Evolutionary conservation across 192 early-diverging fungal species (phyloP).

Genomic region (Coemansia sp.): DNA sequence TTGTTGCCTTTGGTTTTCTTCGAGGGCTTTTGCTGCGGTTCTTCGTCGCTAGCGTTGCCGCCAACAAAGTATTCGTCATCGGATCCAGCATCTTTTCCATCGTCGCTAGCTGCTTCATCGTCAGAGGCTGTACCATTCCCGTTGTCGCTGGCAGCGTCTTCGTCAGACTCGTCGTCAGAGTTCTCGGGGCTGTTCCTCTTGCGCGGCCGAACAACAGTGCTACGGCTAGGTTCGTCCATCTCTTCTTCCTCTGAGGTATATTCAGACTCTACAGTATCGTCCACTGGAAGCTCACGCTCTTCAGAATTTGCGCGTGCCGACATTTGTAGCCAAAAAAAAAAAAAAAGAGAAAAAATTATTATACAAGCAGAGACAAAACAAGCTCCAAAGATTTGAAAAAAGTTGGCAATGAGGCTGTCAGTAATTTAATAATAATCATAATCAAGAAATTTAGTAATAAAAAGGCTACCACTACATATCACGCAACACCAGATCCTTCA

Average conservation of each 20-base stretch:
- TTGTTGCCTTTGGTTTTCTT: slow-evolving; percentile 12
- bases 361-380: background rate
- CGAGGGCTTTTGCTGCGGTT: background rate
- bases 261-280: background rate
- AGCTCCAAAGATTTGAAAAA: background rate
- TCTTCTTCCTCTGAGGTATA: slow-evolving; percentile 9
- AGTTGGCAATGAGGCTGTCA: background rate
- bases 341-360: background rate
- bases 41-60: slow-evolving; percentile 22
- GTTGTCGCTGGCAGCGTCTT: slow-evolving; percentile 9
- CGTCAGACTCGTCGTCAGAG: slow-evolving; percentile 2
- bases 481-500: slow-evolving; percentile 51
- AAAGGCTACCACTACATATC: background rate
- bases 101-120: background rate
- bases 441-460: slow-evolving; percentile 4
- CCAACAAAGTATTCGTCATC: slow-evolving; percentile 39
- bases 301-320: background rate
- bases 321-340: background rate
- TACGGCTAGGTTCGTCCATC: slow-evolving; percentile 17
- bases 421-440: background rate
- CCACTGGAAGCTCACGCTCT: background rate
- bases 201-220: background rate
- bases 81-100: slow-evolving; percentile 1
- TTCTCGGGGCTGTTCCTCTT: slow-evolving; percentile 13
- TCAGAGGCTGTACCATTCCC: background rate